Evolutionary conservation across 352 stramenopile genomes (phyloP).

Genomic region (Phytophthora brassicae): DNA sequence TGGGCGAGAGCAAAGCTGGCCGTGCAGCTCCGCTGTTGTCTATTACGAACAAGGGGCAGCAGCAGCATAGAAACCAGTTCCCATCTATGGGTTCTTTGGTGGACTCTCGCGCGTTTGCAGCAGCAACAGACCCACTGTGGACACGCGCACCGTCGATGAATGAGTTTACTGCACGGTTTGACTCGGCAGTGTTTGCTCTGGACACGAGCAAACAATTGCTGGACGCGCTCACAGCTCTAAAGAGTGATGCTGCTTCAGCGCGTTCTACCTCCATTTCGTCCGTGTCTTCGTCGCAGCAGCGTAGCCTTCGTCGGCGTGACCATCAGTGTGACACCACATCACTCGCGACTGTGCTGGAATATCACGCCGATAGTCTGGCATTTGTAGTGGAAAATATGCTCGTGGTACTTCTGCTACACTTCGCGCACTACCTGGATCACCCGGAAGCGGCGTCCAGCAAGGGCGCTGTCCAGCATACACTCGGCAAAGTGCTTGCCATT

Average conservation of each 20-base stretch:
- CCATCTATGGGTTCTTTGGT: conserved; percentile 48
- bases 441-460: conserved; percentile 28
- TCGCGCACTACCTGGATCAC: conserved; percentile 58
- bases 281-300: conserved; percentile 23
- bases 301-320: conserved; percentile 32
- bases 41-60: conserved; percentile 38
- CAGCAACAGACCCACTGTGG: conserved; percentile 65
- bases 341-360: conserved; percentile 64
- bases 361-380: conserved; percentile 70
- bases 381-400: conserved; percentile 84
- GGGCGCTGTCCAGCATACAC: conserved; percentile 46
- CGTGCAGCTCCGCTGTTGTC: conserved; percentile 52
- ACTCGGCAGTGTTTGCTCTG: conserved; percentile 47
- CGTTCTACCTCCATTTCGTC: conserved; percentile 22
- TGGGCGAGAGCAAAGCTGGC: conserved; percentile 38
- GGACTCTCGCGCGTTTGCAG: conserved; percentile 52
- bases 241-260: conserved; percentile 19
- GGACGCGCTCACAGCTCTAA: conserved; percentile 28
- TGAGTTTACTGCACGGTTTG: conserved; percentile 63
- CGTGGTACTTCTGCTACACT: conserved; percentile 69
- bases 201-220: conserved; percentile 51
- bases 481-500: conserved; percentile 70
- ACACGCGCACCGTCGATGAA: conserved; percentile 54
- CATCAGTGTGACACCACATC: conserved; percentile 43
- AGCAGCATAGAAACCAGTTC: conserved; percentile 40